Evolutionary conservation across 176 grass and related monocot genomes (phyloP).

Genomic region (Poa pratensis): DNA sequence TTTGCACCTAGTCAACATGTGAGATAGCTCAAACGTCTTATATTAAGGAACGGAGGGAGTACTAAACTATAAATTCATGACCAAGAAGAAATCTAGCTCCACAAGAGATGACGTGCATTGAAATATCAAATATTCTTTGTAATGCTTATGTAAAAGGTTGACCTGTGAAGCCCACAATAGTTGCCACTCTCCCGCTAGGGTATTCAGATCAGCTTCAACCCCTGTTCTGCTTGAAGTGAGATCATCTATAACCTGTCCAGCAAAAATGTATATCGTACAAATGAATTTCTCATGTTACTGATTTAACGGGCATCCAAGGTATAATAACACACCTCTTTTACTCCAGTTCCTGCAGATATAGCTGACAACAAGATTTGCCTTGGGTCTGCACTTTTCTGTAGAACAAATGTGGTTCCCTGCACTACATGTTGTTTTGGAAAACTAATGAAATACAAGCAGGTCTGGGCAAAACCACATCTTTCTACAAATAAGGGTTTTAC

Average conservation of each 20-base stretch:
- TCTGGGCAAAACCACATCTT: background rate
- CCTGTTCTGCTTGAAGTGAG: slow-evolving; percentile 55
- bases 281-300: slow-evolving; percentile 23
- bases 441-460: slow-evolving; percentile 41
- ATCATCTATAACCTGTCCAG: slow-evolving; percentile 71
- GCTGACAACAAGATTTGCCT: slow-evolving; percentile 81
- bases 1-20: too few species aligned
- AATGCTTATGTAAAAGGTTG: slow-evolving; percentile 32
- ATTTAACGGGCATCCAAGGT: slow-evolving; percentile 8
- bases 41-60: too few species aligned
- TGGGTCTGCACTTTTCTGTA: slow-evolving; percentile 81
- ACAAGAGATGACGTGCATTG: slow-evolving; percentile 21
- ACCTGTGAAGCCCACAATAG: slow-evolving; percentile 89
- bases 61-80: background rate
- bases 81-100: background rate
- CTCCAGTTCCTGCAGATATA: slow-evolving; percentile 64
- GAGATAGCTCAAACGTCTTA: too few species aligned
- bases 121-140: background rate
- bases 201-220: slow-evolving; percentile 48
- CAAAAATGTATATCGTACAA: slow-evolving; percentile 29
- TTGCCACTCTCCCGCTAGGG: slow-evolving; percentile 87
- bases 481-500: slow-evolving; percentile 21
- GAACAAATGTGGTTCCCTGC: slow-evolving; percentile 97
- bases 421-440: slow-evolving; percentile 79
- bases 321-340: slow-evolving; percentile 55